Percentiles rank a stretch among this genome's conserved stretches.
Evolutionary conservation across 495 filamentous ascomycete genomes (phyloP).

Genomic region (Neurospora sp.): DNA sequence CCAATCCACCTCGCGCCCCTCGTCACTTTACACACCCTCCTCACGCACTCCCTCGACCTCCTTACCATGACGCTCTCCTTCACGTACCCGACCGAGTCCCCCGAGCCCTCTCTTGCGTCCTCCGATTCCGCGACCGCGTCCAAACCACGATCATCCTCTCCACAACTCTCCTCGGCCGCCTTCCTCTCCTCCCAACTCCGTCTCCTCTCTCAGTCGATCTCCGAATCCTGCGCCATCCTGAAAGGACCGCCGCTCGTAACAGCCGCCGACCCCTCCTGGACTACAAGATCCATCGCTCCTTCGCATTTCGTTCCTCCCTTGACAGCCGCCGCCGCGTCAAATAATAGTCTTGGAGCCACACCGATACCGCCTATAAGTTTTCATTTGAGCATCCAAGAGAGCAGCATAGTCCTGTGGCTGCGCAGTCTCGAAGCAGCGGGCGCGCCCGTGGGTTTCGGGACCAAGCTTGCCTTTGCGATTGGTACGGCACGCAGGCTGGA

Average conservation of each 20-base stretch:
- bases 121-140: conserved; percentile 33
- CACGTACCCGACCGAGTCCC: conserved; percentile 27
- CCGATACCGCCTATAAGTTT: conserved; percentile 51
- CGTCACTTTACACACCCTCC: conserved; percentile 56
- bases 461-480: conserved; percentile 43
- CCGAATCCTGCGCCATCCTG: conserved; percentile 53
- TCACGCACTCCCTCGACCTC: conserved; percentile 68
- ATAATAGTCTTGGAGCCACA: conserved; percentile 8
- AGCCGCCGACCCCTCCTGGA: conserved; percentile 25
- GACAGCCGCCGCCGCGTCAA: conserved; percentile 14
- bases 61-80: conserved; percentile 64
- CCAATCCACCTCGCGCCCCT: conserved; percentile 59
- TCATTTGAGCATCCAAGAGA: conserved; percentile 67
- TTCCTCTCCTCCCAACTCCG: conserved; percentile 75
- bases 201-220: conserved; percentile 63
- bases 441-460: conserved; percentile 36
- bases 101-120: conserved; percentile 28
- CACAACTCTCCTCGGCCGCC: conserved; percentile 8
- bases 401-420: conserved; percentile 64
- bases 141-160: conserved; percentile 15
- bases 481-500: conserved; percentile 50
- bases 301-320: conserved; percentile 34
- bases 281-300: conserved; percentile 24
- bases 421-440: conserved; percentile 62
- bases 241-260: conserved; percentile 41